Base-by-base conservation (phyloP, 495 filamentous ascomycete genomes). In the Bombardia bombarda region DNA sequence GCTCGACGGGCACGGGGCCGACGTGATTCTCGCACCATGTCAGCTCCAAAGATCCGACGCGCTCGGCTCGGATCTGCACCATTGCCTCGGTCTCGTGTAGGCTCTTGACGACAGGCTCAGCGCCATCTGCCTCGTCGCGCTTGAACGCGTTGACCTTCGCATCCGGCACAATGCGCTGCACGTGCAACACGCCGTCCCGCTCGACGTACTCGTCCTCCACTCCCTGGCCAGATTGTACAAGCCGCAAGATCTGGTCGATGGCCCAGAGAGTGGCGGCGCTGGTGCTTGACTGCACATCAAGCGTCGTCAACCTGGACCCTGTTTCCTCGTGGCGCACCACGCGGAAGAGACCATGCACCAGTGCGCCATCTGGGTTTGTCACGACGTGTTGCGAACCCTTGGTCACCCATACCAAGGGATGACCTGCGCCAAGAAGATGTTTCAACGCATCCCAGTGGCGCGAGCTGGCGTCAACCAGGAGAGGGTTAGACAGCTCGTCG, bases 401-500 rank as follows among this genome's bases (percentile, higher is more conserved):
- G 0, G 61, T 64, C 0, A 68, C 62, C 64, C 66, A 69, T 9
- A 70, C 45, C 10, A 65, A 14, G 2, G 24, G 39, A 3, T 28
- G 37, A 1, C 41, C 42, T 7, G 35, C 31, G 12, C 12, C 20
- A 10, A 50, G 45, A 5, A 67, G 23, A 0, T 40, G 8, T 19
- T 60, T 52, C 12, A 65, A 30, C 1, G 32, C 37, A 1, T 56
- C 33, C 60, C 58, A 60, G 31, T 56, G 46, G 1, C 16, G 17
- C 3, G 31, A 20, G 7, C 34, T 38, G 13, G 55, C 34, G 14
- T 21, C 32, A 3, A 36, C 43, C 22, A 46, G 43, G 8, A 60
- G 41, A 3, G 56, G 34, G 7, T 47, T 35, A 13, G 28, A 21
- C 6, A 43, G 41, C 14, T 65, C 59, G 24, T 53, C 50, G 19